Base-by-base conservation (phyloP, 306 rosid species). In the Gastrolobium villosum region DNA sequence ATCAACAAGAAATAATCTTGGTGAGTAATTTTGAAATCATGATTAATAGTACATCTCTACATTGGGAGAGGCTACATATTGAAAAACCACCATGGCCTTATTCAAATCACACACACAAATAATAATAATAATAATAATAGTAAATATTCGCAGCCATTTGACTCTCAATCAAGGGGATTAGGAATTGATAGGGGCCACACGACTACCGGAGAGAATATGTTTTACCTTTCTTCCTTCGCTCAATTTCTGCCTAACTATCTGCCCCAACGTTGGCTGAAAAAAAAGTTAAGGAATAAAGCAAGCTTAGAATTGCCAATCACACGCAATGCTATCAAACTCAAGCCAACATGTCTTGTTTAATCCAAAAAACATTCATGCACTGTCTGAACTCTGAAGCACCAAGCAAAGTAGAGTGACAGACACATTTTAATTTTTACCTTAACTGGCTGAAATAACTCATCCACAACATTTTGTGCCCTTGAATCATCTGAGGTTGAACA, bases 201-300 rank as follows among this genome's bases (percentile, higher is more conserved):
- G 31, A 76, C 9, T 20, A 72, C 34, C 15, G n/a, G 53, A 50
- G 28, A 72, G 76, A 35, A 62, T 54, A 67, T 34, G 65, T 55
- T 65, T 4, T 91, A 95, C 98, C 98, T 91, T 93, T 87, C 99
- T 89, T 90, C 97, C 99, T 75, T 90, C 98, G 77, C 96, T 90
- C 78, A 95, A 86, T 80, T 87, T 95, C 88, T 93, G 98, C 86
- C 92, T 87, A 56, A 93, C 98, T 64, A 93, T 88, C 90, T 91
- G 98, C 76, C 91, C 92, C 94, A 95, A 85, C 39, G 94, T 93
- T 73, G 94, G 92, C 98, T 95, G 94, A 66, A 20, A 66, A 66
- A 87, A 84, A 78, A 46, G 43, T 60, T 10, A 5, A 72, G 75
- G 57, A 68, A 40, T 46, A 50, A 77, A 67, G 65, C 65, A 81